Percentiles rank a stretch among this genome's conserved stretches.
These are phyloP conservation scores for Xylaria multiplex DNA, from an alignment of 2,329 filamentous ascomycete genomes.

Conservation along the genomic window DNA sequence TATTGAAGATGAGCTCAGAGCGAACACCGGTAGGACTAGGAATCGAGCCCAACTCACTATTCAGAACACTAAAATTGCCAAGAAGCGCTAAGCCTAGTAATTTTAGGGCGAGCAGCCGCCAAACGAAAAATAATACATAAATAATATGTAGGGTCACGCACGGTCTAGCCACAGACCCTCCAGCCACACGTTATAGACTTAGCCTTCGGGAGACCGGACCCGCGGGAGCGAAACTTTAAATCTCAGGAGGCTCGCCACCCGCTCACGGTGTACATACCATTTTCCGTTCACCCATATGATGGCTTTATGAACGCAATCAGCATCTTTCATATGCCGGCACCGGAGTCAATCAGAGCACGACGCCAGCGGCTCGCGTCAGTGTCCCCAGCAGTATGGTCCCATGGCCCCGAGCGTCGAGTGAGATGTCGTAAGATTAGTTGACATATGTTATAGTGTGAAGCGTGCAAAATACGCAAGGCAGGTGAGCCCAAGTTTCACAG, in stretches of 20 bases:
- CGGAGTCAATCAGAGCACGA: conserved; percentile 7
- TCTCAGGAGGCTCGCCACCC: neutral
- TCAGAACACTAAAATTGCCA: no score
- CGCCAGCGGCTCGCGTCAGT: conserved; percentile 10
- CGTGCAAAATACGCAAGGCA: conserved; percentile 14
- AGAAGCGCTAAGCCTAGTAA: no score
- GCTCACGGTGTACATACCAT: neutral
- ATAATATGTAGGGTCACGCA: neutral
- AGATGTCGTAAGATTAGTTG: neutral
- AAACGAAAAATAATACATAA: no score
- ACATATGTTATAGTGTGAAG: conserved; percentile 1
- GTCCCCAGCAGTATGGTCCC: conserved; percentile 4
- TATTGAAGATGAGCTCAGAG: no score
- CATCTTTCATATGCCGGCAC: neutral
- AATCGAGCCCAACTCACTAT: no score
- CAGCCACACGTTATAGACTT: no score
- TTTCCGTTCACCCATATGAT: neutral
- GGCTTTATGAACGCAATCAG: no score
- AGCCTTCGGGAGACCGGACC: neutral
- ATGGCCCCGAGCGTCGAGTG: neutral
- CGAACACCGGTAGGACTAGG: no score
- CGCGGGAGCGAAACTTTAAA: neutral
- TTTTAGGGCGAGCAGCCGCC: no score
- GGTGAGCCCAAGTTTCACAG: neutral
- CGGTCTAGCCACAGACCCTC: neutral